Base-by-base conservation (phyloP, 2,329 filamentous ascomycete genomes). In the Graphiopsis chlorocephala region DNA sequence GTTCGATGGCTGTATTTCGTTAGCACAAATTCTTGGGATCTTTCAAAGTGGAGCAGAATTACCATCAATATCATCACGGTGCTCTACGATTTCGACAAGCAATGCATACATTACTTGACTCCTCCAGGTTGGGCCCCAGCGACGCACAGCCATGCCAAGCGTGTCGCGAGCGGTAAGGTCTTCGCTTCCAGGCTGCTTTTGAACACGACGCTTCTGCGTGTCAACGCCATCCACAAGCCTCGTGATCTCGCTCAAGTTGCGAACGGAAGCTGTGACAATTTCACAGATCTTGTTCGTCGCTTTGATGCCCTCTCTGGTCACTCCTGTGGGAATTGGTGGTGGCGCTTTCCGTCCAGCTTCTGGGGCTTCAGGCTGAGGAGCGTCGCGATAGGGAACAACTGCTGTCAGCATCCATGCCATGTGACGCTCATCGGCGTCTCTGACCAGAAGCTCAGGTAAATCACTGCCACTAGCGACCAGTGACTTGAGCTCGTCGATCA, bases 281-380 rank as follows among this genome's bases (percentile, higher is more conserved):
- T 88, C 87, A 50, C 85, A 86, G 5, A 92, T 80, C 74, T 90
- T 95, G 74, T 93, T 96, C 2, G 90, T 86, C 1, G 88, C 85
- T 72, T 90, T 92, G 74, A 96, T 87, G 5, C 92, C 92, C 74
- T 96, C 91, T 33, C 89, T 84, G 5, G 87, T 88, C 5, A 90
- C 89, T 31, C 86, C 80, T 3, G 85, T 84, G 3, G 88, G 84
- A 20, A 87, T 82, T 0, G 89, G 86, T 23, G 84, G 83, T 3
- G 84, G 80, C 23, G 78, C 74, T 72, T 86, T 90, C 55, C 79
- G 78, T 45, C 80, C 81, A 14, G 75, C 73, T 10, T 76, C 78
- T 29, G 78, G 70, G 4, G 73, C 72, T 61, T 77, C 66, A 55
- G 78, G 75, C 66, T 73, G 66, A 73, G 73, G 82, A 64, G 79